A percentile compares a stretch with the other conserved stretches of the same genome.
Evolutionary conservation across 257 asterid species (phyloP).

Genomic region (Solanum chilense): DNA sequence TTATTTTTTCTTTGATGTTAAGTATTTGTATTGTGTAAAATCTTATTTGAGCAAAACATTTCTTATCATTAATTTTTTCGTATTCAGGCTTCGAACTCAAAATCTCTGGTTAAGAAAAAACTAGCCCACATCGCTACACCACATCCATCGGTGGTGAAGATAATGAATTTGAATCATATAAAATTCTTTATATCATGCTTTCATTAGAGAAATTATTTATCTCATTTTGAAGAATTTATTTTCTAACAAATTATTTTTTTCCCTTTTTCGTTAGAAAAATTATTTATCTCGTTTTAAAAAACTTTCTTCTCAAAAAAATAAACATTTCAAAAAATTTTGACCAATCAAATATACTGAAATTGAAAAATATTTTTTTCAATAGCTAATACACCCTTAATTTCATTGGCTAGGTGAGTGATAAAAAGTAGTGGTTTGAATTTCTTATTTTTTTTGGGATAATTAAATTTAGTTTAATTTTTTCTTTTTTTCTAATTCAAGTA

Average conservation of each 20-base stretch:
- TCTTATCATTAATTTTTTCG: accelerated
- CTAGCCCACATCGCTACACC: no score
- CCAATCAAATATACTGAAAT: no score
- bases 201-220: neutral
- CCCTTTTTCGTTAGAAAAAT: neutral
- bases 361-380: neutral
- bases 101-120: neutral
- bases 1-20: no score
- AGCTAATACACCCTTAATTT: neutral
- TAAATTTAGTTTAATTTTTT: no score
- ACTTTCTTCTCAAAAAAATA: no score
- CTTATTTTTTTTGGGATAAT: no score
- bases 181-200: no score
- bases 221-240: neutral
- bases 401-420: neutral
- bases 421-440: no score
- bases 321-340: no score
- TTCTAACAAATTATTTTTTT: neutral
- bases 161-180: neutral
- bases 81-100: accelerated
- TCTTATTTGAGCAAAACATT: no score
- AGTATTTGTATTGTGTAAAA: accelerated
- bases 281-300: neutral
- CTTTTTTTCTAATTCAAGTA: neutral
- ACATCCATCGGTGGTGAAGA: neutral